Evolutionary conservation across 2,329 filamentous ascomycete species (phyloP), one percentile per base, ranked within the genome.

Genomic region (Cytospora piceae): DNA sequence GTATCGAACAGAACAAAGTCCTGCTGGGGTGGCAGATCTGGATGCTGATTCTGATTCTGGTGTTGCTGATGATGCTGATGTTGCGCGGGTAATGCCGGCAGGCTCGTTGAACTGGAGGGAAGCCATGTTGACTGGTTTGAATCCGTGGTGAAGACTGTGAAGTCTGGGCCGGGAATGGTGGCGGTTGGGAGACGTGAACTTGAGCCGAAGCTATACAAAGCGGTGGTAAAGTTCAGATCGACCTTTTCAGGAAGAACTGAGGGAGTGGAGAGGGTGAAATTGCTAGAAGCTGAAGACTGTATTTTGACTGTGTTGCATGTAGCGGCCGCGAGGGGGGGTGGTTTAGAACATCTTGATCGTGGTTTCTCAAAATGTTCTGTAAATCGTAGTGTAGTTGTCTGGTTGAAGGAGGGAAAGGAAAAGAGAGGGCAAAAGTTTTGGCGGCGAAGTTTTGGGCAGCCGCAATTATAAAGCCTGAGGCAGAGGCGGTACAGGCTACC

Each of bases 141-240:
- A 91, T 90, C 90, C 90, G 90, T 93, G 85, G 85, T 93, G 89
- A 90, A 89, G 88, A 91, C 88, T 86, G 83, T 75, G 72, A 84
- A 86, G 86, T 89, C 88, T 87, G 83, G 85, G 75, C 79, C 77
- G 81, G 82, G 77, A 85, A 87, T 87, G 81, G 81, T 87, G 79
- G 80, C 79, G 82, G 83, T 83, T 74, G 75, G 77, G 73, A 76
- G 77, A 80, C 79, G 77, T 77, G 81, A 85, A 86, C 83, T 85
- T 72, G 78, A 81, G 85, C 83, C 81, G 80, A 77, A 80, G 83
- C 81, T 83, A 75, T 52, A 46, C 61, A 75, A 74, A 83, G 86
- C 85, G 80, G 80, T 79, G 83, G 83, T 84, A 74, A 81, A 87
- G 86, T 90, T 90, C 88, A 91, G 87, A 75, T 86, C 85, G 79